Conservation (phyloP, 106 monocot species). For the Dioscorea alata region DNA sequence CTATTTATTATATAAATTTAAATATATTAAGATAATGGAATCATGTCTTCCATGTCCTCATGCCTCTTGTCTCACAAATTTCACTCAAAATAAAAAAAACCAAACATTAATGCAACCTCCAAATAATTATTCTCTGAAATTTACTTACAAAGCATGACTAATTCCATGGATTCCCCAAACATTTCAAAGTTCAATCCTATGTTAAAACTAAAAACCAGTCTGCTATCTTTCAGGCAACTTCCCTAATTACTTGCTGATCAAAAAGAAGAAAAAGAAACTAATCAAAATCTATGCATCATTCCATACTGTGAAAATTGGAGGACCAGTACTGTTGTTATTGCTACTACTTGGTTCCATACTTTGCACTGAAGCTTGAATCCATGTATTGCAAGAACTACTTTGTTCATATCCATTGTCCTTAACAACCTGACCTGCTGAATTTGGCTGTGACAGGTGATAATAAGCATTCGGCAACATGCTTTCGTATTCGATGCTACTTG, state of each 20-base stretch:
- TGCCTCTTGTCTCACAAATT: too few species aligned
- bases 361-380: slow-evolving; percentile 23
- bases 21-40: background rate
- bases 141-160: too few species aligned
- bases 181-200: background rate
- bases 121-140: too few species aligned
- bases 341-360: background rate
- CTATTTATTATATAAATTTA: background rate
- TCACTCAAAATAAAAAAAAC: too few species aligned
- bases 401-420: slow-evolving; percentile 24
- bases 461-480: slow-evolving; percentile 22
- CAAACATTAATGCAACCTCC: too few species aligned
- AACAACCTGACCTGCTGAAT: slow-evolving; percentile 4
- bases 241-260: background rate
- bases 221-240: too few species aligned
- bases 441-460: slow-evolving; percentile 43
- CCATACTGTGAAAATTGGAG: slow-evolving; percentile 43
- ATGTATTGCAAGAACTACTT: slow-evolving; percentile 16
- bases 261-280: background rate
- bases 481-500: slow-evolving; percentile 20
- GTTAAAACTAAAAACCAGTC: background rate
- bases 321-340: slow-evolving; percentile 25
- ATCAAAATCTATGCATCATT: slow-evolving; percentile 22
- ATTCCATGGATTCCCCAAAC: too few species aligned
- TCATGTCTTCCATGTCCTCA: background rate